A percentile compares a stretch with the other conserved stretches of the same genome.
Evolutionary conservation across 805 yeast species (phyloP).

Genomic region (Starmerella cellae): DNA sequence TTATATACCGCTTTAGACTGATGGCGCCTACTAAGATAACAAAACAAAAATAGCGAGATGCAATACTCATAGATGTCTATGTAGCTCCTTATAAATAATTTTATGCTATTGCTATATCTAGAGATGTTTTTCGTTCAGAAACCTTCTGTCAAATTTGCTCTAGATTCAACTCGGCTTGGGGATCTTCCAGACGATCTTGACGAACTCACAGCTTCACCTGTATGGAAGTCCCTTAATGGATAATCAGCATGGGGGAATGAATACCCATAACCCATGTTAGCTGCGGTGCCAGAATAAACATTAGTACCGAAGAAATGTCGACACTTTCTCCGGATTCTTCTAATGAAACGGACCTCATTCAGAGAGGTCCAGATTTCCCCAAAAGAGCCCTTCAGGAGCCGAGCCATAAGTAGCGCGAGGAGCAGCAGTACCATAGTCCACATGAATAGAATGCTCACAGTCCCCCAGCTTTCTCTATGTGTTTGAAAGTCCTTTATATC

Average conservation of each 20-base stretch:
- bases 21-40: no score
- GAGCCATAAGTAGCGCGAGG: neutral
- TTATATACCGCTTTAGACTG: no score
- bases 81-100: no score
- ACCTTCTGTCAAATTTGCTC: slow-evolving; percentile 9
- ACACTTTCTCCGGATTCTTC: slow-evolving; percentile 1
- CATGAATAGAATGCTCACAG: neutral
- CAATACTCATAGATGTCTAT: no score
- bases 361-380: neutral
- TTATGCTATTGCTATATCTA: no score
- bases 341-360: neutral
- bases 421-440: neutral
- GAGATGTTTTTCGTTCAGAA: no score
- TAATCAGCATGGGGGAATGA: slow-evolving; percentile 17
- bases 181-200: slow-evolving; percentile 10
- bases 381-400: neutral
- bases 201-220: slow-evolving; percentile 3
- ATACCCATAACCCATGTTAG: slow-evolving; percentile 16
- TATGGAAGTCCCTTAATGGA: slow-evolving; percentile 10
- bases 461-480: neutral
- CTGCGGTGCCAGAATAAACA: neutral
- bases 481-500: neutral
- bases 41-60: no score
- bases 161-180: slow-evolving; percentile 19
- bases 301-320: neutral